Base-by-base conservation (phyloP, 768 basidiomycete genomes). In the Tephrocybe sp. region DNA sequence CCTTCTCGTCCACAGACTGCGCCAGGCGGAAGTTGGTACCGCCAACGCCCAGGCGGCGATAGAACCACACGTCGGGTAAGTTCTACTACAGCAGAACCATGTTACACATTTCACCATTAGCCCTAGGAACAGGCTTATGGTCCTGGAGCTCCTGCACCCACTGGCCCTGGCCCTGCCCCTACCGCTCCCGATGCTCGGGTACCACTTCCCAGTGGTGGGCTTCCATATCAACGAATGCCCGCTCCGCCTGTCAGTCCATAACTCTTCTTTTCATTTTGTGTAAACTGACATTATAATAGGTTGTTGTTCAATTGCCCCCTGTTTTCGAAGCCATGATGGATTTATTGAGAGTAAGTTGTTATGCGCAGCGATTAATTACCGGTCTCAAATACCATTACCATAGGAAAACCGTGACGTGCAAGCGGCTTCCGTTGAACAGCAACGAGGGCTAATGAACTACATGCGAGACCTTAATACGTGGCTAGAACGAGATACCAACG, bases 321-420 rank as follows among this genome's bases (percentile, higher is more conserved):
- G 54, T 85, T 1, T 87, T 89, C 49, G 80, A 87, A 44, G 82
- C 84, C 1, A 71, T 91, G 47, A 77, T 92, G 75, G 75, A 79
- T 36, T 76, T 91, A 49, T 66, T 89, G 21, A 70, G 87, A 49
- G 88, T 87, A 58, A 55, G 78, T 53, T 18, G 50, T 46, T 40
- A 28, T 9, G 27, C 12, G 53, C 16, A 31, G 12, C 21, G 21
- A 9, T 34, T 21, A 30, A 42, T n/a, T 7, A 18, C 36, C 2
- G 18, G 36, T 19, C 34, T 30, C 41, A 44, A 45, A 15, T 55
- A 42, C 52, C 57, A 44, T 42, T 9, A 36, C 38, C 38, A 3
- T 55, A 92, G 89, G 86, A 90, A 70, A 89, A 87, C 64, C 85
- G 85, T 3, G 65, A 80, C 5, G 86, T 86, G 1, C 86, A 89